Evolutionary conservation across 345 rosid genomes (phyloP).

Genomic region (Eucalyptus regnans): DNA sequence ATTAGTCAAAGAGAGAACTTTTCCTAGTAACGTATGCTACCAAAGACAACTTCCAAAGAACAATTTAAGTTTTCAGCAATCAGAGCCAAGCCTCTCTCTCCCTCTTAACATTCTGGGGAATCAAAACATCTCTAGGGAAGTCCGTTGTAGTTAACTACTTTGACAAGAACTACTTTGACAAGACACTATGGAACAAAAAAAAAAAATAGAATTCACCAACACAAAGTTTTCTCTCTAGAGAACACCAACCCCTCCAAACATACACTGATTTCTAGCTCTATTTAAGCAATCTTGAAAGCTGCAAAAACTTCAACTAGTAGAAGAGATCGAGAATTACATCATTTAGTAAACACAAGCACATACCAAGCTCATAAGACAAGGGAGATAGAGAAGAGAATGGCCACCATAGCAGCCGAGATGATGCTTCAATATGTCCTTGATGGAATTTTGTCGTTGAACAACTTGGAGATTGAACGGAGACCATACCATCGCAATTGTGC

Average conservation of each 20-base stretch:
- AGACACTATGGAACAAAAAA: neutral
- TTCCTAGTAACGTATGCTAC: neutral
- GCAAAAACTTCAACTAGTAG: neutral
- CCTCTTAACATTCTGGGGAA: neutral
- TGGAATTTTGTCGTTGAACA: neutral
- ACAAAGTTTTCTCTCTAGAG: neutral
- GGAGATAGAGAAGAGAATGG: neutral
- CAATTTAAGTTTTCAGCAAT: neutral
- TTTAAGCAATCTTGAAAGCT: neutral
- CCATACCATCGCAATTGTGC: constrained; percentile 4
- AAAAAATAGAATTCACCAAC: neutral
- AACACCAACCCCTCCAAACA: neutral
- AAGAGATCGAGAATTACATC: neutral
- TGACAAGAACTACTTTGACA: neutral
- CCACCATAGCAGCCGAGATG: neutral
- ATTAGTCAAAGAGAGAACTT: neutral
- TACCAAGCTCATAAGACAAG: neutral
- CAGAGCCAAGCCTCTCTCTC: neutral
- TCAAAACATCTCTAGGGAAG: neutral
- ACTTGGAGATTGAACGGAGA: neutral
- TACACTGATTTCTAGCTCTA: neutral
- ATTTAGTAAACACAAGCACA: neutral
- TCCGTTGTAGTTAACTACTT: neutral
- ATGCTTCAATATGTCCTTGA: neutral
- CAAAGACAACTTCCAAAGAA: neutral